Conservation (phyloP, 257 asterid species). For the Thymus quinquecostatus region DNA sequence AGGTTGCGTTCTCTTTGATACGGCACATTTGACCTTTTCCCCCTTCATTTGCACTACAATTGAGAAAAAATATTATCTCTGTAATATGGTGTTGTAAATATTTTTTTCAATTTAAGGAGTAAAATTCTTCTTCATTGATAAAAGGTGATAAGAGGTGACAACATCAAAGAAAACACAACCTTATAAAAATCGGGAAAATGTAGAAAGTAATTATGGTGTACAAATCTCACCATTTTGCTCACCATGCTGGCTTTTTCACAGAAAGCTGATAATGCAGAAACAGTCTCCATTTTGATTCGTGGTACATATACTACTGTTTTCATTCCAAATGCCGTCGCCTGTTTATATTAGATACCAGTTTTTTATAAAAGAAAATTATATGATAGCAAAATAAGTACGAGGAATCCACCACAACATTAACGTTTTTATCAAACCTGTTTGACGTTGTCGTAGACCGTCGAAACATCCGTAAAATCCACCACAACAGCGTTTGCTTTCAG, state of each 20-base stretch:
- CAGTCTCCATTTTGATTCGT: slow-evolving; percentile 64
- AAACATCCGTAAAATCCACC: slow-evolving; percentile 85
- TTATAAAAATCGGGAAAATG: background rate
- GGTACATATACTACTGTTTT: slow-evolving; percentile 78
- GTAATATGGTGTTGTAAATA: too few relatives aligned
- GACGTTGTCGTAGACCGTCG: slow-evolving; percentile 82
- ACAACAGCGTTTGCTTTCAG: slow-evolving; percentile 71
- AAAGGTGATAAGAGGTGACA: too few relatives aligned
- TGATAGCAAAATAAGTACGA: background rate
- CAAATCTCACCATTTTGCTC: slow-evolving; percentile 77
- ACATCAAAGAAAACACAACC: too few relatives aligned
- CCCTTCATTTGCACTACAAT: too few relatives aligned
- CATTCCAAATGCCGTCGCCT: slow-evolving; percentile 95
- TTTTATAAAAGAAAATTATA: background rate
- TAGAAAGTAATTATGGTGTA: background rate
- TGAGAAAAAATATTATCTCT: too few relatives aligned
- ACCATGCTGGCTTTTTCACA: slow-evolving; percentile 98
- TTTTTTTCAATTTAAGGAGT: too few relatives aligned
- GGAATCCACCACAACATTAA: background rate
- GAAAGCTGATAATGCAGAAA: slow-evolving; percentile 70
- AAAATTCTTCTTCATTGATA: too few relatives aligned
- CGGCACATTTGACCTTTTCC: too few relatives aligned
- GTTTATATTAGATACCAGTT: background rate
- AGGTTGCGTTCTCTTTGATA: too few relatives aligned
- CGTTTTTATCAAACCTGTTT: slow-evolving; percentile 60